phyloP scores from a whole-genome alignment of 2,329 filamentous ascomycete species.

The Onygenales sp. region DNA sequence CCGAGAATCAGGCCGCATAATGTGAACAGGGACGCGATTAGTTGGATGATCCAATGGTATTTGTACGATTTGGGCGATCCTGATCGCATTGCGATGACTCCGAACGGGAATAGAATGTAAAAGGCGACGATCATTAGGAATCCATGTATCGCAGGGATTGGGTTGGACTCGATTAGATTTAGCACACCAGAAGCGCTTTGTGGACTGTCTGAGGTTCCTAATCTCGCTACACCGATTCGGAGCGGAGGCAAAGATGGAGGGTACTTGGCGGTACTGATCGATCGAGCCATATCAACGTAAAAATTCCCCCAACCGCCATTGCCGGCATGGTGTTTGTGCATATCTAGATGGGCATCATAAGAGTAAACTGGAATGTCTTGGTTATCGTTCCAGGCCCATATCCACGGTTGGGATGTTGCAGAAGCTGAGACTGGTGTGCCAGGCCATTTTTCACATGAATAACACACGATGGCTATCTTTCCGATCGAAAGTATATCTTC shows the following conservation, averaged over 20 bases:
- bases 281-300: conserved; percentile 1
- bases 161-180: background rate
- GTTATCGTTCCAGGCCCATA: conserved; percentile 2
- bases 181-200: background rate
- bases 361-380: background rate
- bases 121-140: conserved; percentile 1
- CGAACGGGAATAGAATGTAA: conserved; percentile 1
- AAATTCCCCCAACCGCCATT: background rate
- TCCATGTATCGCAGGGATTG: background rate
- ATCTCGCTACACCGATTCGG: background rate
- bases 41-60: background rate
- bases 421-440: background rate
- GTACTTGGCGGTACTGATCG: background rate
- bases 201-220: background rate
- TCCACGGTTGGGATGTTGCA: background rate
- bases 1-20: background rate
- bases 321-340: background rate
- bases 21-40: background rate
- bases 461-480: background rate
- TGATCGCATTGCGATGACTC: background rate
- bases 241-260: background rate
- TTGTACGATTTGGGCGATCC: background rate
- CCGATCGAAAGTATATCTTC: background rate
- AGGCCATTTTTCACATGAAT: background rate
- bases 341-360: background rate